Conservation (phyloP, 108 stramenopile species). For the Epithemia pelagica region DNA sequence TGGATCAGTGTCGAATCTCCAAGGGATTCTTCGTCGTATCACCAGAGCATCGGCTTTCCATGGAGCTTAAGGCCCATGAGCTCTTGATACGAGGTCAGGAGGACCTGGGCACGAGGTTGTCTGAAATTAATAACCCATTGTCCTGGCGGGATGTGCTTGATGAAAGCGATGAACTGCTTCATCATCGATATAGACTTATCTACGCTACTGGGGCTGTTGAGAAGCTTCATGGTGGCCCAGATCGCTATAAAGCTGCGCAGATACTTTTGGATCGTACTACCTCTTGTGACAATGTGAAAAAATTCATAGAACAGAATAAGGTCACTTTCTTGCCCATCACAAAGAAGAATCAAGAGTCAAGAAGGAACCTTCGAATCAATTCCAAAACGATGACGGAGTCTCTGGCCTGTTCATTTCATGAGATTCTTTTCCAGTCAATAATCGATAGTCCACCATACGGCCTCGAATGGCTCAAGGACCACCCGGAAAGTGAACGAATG, state of each 20-base stretch:
- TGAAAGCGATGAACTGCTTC: slow-evolving; percentile 52
- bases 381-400: neutral
- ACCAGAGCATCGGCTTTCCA: slow-evolving; percentile 45
- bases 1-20: slow-evolving; percentile 22
- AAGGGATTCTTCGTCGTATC: slow-evolving; percentile 38
- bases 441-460: neutral
- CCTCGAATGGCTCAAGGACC: neutral
- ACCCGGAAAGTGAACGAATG: neutral
- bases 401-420: neutral
- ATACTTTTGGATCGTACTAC: slow-evolving; percentile 25
- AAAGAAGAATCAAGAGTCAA: neutral
- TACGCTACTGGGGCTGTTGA: slow-evolving; percentile 32
- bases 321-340: neutral
- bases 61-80: slow-evolving; percentile 44
- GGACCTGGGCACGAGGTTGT: neutral
- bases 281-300: neutral
- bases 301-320: neutral
- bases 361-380: neutral
- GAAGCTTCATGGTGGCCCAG: slow-evolving; percentile 18
- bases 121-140: neutral
- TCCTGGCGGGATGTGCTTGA: slow-evolving; percentile 42
- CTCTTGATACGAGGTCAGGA: neutral
- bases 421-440: neutral
- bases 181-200: slow-evolving; percentile 37
- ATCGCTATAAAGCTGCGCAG: slow-evolving; percentile 21